Base-by-base conservation (phyloP, 176 grass and related monocot species). In the Cenchrus fungigraminus region DNA sequence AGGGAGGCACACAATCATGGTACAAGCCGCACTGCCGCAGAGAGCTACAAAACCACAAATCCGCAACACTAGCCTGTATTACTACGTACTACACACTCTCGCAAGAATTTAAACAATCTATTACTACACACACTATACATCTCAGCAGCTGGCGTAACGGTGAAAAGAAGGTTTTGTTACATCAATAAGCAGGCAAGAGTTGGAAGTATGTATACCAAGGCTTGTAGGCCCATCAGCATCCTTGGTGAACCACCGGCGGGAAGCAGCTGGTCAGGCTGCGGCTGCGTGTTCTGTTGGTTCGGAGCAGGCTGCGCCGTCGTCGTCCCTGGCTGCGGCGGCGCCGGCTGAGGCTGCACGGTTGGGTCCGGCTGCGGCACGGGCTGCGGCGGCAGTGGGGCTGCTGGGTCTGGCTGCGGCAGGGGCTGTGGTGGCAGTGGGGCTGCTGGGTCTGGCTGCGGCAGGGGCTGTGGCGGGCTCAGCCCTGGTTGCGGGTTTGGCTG, bases 251-350 rank as follows among this genome's bases (percentile, higher is more conserved):
- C 77, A 6, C 5, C 47, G 16, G 5, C 22, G 2, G 64, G 25
- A 37, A 79, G 4, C 14, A 67, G 62, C 61, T 80, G 78, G 29
- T 80, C 62, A 6, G 78, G 47, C 32, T 66, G 78, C 19, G 60
- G 14, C 11, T 65, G 77, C 1, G 59, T 9, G 17, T 51, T 65
- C 5, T 50, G 60, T 9, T 65, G 60, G 44, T 17, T 51, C 0
- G 76, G 42, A 31, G 60, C 13, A 9, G 76, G 42, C 28, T 47
- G 76, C 44, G 34, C 13, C 10, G 54, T 17, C 54, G 17, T 9
- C 54, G 55, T 57, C 55, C 40, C 54, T 3, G 72, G 72, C 29
- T 19, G 72, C 3, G 73, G 73, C 15, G 10, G 51, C 2, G 25
- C 6, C 8, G 2, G 37, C 37, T 40, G 37, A 40, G 37, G 37